Evolutionary conservation across 2,329 filamentous ascomycete species (phyloP).

Genomic region (Aspergillus sp.): DNA sequence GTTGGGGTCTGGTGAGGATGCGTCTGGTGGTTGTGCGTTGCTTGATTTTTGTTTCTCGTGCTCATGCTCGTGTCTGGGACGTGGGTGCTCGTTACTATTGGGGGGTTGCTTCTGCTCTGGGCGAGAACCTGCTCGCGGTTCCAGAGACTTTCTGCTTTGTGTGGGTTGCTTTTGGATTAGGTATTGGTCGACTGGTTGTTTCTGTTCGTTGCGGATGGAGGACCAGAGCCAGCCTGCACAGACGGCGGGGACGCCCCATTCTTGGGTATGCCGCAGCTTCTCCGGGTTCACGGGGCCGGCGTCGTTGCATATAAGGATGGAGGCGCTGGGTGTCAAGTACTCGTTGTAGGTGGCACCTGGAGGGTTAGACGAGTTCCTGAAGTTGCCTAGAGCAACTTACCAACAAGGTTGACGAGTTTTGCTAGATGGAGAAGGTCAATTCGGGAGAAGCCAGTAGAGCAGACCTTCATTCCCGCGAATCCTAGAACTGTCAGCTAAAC

Average conservation of each 20-base stretch:
- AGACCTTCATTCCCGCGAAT: slow-evolving; percentile 71
- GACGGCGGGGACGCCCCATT: slow-evolving; percentile 80
- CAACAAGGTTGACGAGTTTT: slow-evolving; percentile 72
- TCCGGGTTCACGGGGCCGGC: slow-evolving; percentile 59
- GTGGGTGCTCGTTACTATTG: slow-evolving; percentile 11
- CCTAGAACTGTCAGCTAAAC: slow-evolving; percentile 41
- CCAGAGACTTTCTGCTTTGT: slow-evolving; percentile 25
- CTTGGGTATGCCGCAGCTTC: slow-evolving; percentile 75
- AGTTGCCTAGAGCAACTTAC: slow-evolving; percentile 35
- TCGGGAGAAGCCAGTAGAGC: slow-evolving; percentile 78
- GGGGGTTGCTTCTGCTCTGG: slow-evolving; percentile 23
- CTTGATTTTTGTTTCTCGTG: neutral
- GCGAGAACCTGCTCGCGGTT: slow-evolving; percentile 22
- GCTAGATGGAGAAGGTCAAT: slow-evolving; percentile 84
- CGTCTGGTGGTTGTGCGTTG: neutral
- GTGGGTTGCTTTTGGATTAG: slow-evolving; percentile 30
- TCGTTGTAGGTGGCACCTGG: slow-evolving; percentile 76
- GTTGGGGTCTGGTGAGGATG: neutral
- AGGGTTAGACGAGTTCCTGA: slow-evolving; percentile 11
- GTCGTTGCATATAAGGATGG: slow-evolving; percentile 72
- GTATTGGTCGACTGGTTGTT: slow-evolving; percentile 53
- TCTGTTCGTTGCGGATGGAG: slow-evolving; percentile 62
- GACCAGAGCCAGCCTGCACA: slow-evolving; percentile 81
- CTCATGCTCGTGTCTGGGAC: neutral
- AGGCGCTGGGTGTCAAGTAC: slow-evolving; percentile 69